Evolutionary conservation across 495 filamentous ascomycete genomes (phyloP), one percentile per base, ranked within the genome.

Genomic region (Penicillium goetzii): DNA sequence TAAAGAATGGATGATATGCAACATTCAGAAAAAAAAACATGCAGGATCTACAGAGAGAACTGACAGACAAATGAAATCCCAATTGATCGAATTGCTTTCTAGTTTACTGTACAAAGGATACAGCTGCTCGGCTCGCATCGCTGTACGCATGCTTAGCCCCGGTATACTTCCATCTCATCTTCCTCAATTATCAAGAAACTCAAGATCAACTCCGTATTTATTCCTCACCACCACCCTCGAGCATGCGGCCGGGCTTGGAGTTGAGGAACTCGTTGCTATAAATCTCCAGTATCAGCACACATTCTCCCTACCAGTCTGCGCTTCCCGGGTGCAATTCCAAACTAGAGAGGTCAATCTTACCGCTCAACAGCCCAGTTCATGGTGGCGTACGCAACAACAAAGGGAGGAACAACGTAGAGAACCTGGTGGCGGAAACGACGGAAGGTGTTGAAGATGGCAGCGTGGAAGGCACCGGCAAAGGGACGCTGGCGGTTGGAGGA

Each of bases 221-320:
- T 66, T 78, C 74, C 0, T 74, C 73, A 23, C 52, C 33, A 57
- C 63, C 73, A 68, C 67, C 70, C 73, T 77, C 75, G 21, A 72
- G 70, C 57, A 85, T 80, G 63, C 91, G 90, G 49, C 93, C 93
- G 45, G 84, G 83, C 86, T 97, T 97, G 71, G 91, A 95, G 85
- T 96, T 95, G 68, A 95, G 83, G 81, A 89, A 95, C 72, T 96
- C 85, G 82, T 97, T 97, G 76, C 93, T 96, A 58, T 28, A 56
- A 15, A 21, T 1, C 25, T 34, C n/a, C 26, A 4, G 17, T 33
- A 51, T 55, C n/a, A 53, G 36, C 26, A 55, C 26, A 14, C 14
- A 28, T 38, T 28, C 50, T 19, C 10, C 1, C 3, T n/a, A 21
- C 30, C 15, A 17, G 36, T 40, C 36, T 28, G 11, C 19, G 19